Conservation (phyloP, 768 basidiomycete species). For the Pleurotus tuber-regium region DNA sequence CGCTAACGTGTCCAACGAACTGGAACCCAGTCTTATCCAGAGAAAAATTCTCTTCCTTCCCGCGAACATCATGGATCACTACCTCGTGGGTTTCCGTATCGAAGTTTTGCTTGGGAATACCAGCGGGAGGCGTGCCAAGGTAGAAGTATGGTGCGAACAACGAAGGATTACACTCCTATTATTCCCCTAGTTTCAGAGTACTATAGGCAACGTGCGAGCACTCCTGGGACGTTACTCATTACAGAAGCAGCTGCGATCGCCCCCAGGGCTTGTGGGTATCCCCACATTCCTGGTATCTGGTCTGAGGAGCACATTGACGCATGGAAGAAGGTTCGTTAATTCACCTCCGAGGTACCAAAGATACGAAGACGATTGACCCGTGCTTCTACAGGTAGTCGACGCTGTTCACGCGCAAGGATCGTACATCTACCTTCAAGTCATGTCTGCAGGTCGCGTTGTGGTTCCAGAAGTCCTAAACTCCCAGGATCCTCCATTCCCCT, state of each 20-base stretch:
- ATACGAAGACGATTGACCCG: background rate
- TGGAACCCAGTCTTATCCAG: no score
- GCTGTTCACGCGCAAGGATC: constrained; percentile 51
- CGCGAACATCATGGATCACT: no score
- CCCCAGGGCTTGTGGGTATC: constrained; percentile 43
- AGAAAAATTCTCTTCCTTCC: no score
- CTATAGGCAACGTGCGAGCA: constrained; percentile 44
- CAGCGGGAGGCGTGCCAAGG: no score
- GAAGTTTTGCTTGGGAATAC: no score
- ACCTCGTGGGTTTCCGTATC: no score
- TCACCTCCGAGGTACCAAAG: background rate
- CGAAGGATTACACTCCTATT: constrained; percentile 8
- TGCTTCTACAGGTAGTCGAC: constrained; percentile 42
- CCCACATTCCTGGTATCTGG: constrained; percentile 52
- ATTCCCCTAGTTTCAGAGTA: constrained; percentile 37
- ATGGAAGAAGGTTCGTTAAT: constrained; percentile 49
- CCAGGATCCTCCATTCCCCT: constrained; percentile 31
- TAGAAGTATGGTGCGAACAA: no score
- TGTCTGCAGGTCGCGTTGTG: constrained; percentile 52
- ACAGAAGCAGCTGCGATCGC: constrained; percentile 57
- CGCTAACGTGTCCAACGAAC: no score
- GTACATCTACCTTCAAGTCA: constrained; percentile 54
- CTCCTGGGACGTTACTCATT: constrained; percentile 53
- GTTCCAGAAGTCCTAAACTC: constrained; percentile 28
- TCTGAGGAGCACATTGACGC: constrained; percentile 35